phyloP scores from a whole-genome alignment of 2,329 filamentous ascomycete species.

The Fusarium poae region DNA sequence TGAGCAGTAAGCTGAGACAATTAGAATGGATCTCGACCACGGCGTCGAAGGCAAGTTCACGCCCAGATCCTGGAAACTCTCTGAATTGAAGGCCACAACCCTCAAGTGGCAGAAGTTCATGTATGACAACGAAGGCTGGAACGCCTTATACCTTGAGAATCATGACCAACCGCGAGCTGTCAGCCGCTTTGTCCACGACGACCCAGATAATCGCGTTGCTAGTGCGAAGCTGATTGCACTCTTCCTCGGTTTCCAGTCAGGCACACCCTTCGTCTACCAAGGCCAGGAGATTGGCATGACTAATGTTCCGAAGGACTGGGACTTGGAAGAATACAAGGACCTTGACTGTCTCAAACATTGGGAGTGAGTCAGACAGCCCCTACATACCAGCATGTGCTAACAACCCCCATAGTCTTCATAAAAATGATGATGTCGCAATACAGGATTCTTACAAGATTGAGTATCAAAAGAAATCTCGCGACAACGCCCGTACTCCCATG shows the following conservation, averaged over 20 bases:
- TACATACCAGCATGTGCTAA: constrained; percentile 3
- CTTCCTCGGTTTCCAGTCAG: constrained; percentile 68
- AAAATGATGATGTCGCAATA: constrained; percentile 56
- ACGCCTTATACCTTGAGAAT: constrained; percentile 74
- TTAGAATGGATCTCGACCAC: constrained; percentile 64
- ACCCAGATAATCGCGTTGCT: constrained; percentile 61
- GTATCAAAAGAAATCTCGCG: constrained; percentile 71
- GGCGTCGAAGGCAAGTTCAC: constrained; percentile 60
- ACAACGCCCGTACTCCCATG: constrained; percentile 79
- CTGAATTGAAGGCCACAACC: constrained; percentile 65
- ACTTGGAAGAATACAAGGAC: constrained; percentile 76
- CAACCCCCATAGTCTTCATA: constrained; percentile 50
- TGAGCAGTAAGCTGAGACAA: constrained; percentile 6
- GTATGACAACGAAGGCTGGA: constrained; percentile 72
- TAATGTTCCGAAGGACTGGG: constrained; percentile 72
- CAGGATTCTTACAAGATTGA: constrained; percentile 56
- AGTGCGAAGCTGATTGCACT: constrained; percentile 72
- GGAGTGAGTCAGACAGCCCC: constrained; percentile 52
- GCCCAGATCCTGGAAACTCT: constrained; percentile 60
- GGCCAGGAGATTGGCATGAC: constrained; percentile 77
- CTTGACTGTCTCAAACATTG: constrained; percentile 69
- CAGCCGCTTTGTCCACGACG: constrained; percentile 66
- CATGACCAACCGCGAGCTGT: constrained; percentile 74
- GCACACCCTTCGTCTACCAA: constrained; percentile 77
- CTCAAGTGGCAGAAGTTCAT: constrained; percentile 72